A percentile compares a stretch with the other conserved stretches of the same genome.
Evolutionary conservation across 306 rosid genomes (phyloP).

Genomic region (Dalbergia oliveri): DNA sequence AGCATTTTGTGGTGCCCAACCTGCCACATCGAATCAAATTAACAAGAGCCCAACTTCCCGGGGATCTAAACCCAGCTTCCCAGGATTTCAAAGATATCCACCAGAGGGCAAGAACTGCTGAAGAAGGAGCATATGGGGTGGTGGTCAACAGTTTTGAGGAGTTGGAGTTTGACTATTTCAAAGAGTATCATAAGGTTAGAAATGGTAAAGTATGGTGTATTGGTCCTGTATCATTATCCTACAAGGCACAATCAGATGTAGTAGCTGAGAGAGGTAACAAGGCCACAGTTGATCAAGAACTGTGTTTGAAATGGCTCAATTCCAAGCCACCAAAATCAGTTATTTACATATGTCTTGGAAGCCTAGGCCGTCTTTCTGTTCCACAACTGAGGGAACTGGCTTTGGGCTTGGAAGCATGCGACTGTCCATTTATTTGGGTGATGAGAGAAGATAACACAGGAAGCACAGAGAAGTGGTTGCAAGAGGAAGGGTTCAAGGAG

Average conservation of each 20-base stretch:
- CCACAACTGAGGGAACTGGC: slow-evolving; percentile 62
- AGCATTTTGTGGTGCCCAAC: slow-evolving; percentile 51
- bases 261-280: slow-evolving; percentile 60
- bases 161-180: slow-evolving; percentile 52
- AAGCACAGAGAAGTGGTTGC: slow-evolving; percentile 49
- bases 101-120: slow-evolving; percentile 33
- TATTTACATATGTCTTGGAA: slow-evolving; percentile 61
- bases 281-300: slow-evolving; percentile 40
- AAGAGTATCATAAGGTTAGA: slow-evolving; percentile 30
- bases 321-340: slow-evolving; percentile 40
- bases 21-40: slow-evolving; percentile 51
- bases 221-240: slow-evolving; percentile 64
- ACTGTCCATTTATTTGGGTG: slow-evolving; percentile 54
- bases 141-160: slow-evolving; percentile 60
- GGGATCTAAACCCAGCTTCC: not conserved
- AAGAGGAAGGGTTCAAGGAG: slow-evolving; percentile 56
- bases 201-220: slow-evolving; percentile 54
- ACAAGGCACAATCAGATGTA: slow-evolving; percentile 39
- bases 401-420: slow-evolving; percentile 58
- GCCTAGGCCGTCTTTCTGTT: slow-evolving; percentile 30
- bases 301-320: slow-evolving; percentile 60
- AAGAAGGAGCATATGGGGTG: slow-evolving; percentile 48
- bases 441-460: slow-evolving; percentile 27
- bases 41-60: slow-evolving; percentile 46
- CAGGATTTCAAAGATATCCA: not conserved